Base-by-base conservation (phyloP, 202 grass and related monocot genomes). In the Carex arenaria region DNA sequence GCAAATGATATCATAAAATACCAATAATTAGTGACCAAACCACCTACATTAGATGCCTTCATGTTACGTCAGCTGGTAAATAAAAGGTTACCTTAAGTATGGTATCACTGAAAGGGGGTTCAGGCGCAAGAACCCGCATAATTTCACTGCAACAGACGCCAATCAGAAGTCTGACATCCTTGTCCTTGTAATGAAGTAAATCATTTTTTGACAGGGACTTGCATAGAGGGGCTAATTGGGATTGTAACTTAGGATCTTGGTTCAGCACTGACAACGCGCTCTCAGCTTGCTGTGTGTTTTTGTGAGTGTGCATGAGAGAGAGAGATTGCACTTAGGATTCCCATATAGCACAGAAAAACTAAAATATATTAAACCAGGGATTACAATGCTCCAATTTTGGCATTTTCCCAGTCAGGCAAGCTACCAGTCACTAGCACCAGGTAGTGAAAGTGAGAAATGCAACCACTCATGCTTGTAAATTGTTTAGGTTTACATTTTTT, bases 101-200 rank as follows among this genome's bases (percentile, higher is more conserved):
- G 73, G 91, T 85, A 76, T 93, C 89, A 57, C 77, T 92, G 88
- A 95, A 98, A 89, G 93, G 93, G 76, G 92, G 91, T 86, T 95
- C 81, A 66, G 95, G 95, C 79, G 93, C 95, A 26, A 98, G 91
- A 60, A 98, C 57, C 30, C 95, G 89, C 86, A 98, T 98, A 86
- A 95, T 88, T 86, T 98, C 95, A 85, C 89, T 87, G 68, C 94
- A 90, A 77, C 95, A 98, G 83, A 91, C 86, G 5, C 89, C 89
- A 86, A 95, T 82, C 72, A 98, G 82, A 90, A 98, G 91, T 83
- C 78, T 98, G 78, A 98, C 91, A 90, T 98, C 93, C 80, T 95
- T 98, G 80, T 98, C 96, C 84, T 90, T 93, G 86, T 95, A 89
- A 70, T 86, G 89, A 78, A 95, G 91, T 81, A 98, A 90, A 81